Percentiles rank a stretch among this genome's conserved stretches.
Evolutionary conservation across 2,329 filamentous ascomycete species (phyloP).

Genomic region (Fusarium vanettenii): DNA sequence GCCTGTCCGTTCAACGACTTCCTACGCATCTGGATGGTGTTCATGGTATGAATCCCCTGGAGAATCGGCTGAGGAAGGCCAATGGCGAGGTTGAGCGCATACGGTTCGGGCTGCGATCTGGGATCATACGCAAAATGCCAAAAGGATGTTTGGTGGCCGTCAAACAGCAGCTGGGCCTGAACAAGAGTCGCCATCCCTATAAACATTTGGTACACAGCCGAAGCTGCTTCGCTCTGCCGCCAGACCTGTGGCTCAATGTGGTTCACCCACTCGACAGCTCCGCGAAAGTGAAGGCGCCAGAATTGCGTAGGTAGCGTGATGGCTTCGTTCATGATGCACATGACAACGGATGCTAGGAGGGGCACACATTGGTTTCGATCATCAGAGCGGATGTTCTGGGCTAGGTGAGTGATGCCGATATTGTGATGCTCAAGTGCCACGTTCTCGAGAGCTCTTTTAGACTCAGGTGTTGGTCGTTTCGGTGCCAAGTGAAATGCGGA

Average conservation of each 20-base stretch:
- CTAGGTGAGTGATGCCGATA: slow-evolving; percentile 38
- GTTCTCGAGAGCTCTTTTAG: slow-evolving; percentile 30
- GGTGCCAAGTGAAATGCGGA: slow-evolving; percentile 38
- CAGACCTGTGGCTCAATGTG: slow-evolving; percentile 41
- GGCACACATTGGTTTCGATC: slow-evolving; percentile 36
- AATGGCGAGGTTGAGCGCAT: slow-evolving; percentile 27
- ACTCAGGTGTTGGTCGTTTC: slow-evolving; percentile 17
- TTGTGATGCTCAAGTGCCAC: slow-evolving; percentile 41
- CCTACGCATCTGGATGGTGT: slow-evolving; percentile 26
- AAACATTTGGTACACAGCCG: slow-evolving; percentile 41
- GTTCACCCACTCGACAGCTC: slow-evolving; percentile 42
- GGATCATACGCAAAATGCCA: slow-evolving; percentile 38
- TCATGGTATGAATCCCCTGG: slow-evolving; percentile 37
- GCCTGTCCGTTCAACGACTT: slow-evolving; percentile 1
- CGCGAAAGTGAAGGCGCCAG: slow-evolving; percentile 40
- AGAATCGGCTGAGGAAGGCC: slow-evolving; percentile 38
- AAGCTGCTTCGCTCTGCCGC: slow-evolving; percentile 36
- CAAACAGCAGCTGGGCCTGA: slow-evolving; percentile 35
- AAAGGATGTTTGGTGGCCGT: slow-evolving; percentile 20
- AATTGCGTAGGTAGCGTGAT: slow-evolving; percentile 38
- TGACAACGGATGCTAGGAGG: slow-evolving; percentile 33
- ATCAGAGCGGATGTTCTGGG: slow-evolving; percentile 41
- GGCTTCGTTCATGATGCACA: slow-evolving; percentile 41
- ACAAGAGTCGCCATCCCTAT: slow-evolving; percentile 38
- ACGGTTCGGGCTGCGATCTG: slow-evolving; percentile 35